Conservation (phyloP, 768 basidiomycete genomes). For the Mycena alexandri region DNA sequence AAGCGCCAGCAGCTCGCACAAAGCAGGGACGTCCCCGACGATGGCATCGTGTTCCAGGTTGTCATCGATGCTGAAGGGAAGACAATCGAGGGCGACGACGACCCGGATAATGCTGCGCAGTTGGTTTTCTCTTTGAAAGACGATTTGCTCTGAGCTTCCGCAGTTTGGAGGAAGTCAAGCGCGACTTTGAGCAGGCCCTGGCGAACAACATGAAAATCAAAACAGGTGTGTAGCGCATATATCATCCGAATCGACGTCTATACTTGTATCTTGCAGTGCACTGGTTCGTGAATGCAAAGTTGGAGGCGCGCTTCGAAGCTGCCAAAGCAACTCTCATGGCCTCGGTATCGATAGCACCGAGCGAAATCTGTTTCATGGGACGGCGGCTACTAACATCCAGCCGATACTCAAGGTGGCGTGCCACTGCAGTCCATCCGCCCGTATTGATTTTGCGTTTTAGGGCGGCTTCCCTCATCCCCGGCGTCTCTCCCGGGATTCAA, state of each 20-base stretch:
- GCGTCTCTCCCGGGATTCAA: constrained; percentile 12
- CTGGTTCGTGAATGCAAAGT: constrained; percentile 33
- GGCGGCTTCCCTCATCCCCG: constrained; percentile 29
- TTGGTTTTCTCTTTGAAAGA: neutral
- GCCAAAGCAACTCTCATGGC: constrained; percentile 26
- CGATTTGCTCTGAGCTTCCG: neutral
- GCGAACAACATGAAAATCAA: constrained; percentile 23
- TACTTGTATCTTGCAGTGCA: constrained; percentile 8
- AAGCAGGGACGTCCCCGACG: constrained; percentile 21
- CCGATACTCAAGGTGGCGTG: constrained; percentile 24
- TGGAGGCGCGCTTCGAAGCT: constrained; percentile 27
- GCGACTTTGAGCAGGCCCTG: constrained; percentile 27
- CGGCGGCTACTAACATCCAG: constrained; percentile 25
- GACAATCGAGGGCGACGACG: constrained; percentile 32
- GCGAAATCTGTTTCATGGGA: constrained; percentile 33
- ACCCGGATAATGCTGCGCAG: constrained; percentile 33
- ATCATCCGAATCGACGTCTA: neutral
- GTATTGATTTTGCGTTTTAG: neutral
- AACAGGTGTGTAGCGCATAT: constrained; percentile 2
- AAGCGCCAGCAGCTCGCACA: constrained; percentile 16
- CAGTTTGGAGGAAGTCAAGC: constrained; percentile 30
- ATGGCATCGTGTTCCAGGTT: constrained; percentile 28
- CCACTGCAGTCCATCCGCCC: no score
- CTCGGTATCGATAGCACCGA: constrained; percentile 25
- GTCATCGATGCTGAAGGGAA: constrained; percentile 30